Evolutionary conservation across 2,329 filamentous ascomycete species (phyloP).

Genomic region (Ophioceras dolichostomum): DNA sequence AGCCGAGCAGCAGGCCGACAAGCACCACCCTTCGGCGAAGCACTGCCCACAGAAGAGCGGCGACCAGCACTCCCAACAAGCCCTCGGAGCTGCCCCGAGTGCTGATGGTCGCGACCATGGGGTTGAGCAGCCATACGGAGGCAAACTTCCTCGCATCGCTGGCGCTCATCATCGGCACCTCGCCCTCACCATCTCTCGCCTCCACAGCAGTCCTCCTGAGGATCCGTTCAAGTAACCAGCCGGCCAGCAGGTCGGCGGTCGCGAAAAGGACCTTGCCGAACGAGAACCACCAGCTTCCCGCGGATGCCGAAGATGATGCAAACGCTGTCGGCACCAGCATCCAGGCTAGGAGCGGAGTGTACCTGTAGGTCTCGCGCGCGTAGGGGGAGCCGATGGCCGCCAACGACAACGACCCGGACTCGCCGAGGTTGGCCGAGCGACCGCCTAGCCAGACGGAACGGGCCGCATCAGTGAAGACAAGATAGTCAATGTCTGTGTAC

Average conservation of each 20-base stretch:
- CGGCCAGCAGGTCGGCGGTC: slow-evolving; percentile 68
- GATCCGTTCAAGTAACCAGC: slow-evolving; percentile 54
- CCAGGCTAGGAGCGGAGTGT: slow-evolving; percentile 91
- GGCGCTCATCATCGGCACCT: slow-evolving; percentile 13
- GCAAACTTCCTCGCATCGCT: slow-evolving; percentile 61
- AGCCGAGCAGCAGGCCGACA: slow-evolving; percentile 64
- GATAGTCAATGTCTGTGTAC: slow-evolving; percentile 98
- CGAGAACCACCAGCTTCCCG: slow-evolving; percentile 54
- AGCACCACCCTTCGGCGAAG: slow-evolving; percentile 47
- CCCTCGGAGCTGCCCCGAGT: slow-evolving; percentile 92
- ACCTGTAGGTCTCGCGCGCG: slow-evolving; percentile 84
- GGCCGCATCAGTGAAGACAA: slow-evolving; percentile 93
- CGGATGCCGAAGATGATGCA: slow-evolving; percentile 14
- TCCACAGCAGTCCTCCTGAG: slow-evolving; percentile 15
- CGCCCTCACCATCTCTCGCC: slow-evolving; percentile 16
- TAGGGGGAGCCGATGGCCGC: slow-evolving; percentile 80
- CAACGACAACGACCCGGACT: too few relatives aligned
- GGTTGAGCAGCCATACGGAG: slow-evolving; percentile 87
- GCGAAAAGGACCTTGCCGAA: slow-evolving; percentile 86
- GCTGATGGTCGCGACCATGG: slow-evolving; percentile 96
- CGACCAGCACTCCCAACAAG: slow-evolving; percentile 71
- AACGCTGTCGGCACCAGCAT: slow-evolving; percentile 69
- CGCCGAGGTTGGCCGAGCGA: slow-evolving; percentile 21
- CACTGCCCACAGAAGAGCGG: slow-evolving; percentile 73
- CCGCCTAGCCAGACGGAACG: too few relatives aligned